These are phyloP conservation scores for Fusarium buxicola DNA, from an alignment of 2,329 filamentous ascomycete genomes.

Conservation along the genomic window DNA sequence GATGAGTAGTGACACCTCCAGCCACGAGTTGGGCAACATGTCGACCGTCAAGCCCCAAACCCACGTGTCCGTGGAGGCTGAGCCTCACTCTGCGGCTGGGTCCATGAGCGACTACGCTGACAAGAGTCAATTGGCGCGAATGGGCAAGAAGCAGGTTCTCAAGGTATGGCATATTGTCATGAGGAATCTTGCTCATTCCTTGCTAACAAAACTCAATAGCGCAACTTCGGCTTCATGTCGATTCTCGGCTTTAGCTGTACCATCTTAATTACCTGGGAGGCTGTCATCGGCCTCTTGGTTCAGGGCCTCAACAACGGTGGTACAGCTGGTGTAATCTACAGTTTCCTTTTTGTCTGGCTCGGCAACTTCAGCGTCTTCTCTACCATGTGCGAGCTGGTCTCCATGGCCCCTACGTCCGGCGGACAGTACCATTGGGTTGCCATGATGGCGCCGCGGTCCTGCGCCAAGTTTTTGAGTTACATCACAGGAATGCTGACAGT, in stretches of 20 bases:
- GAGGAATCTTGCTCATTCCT: background rate
- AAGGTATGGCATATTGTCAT: conserved; percentile 27
- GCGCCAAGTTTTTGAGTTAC: conserved; percentile 67
- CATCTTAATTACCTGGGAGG: conserved; percentile 66
- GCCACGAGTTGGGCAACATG: conserved; percentile 43
- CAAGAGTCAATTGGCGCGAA: conserved; percentile 42
- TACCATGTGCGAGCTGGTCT: conserved; percentile 55
- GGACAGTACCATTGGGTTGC: conserved; percentile 73
- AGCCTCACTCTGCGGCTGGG: conserved; percentile 32
- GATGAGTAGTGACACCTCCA: conserved; percentile 38
- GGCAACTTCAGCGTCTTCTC: conserved; percentile 59
- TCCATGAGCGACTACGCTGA: conserved; percentile 35
- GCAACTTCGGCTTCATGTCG: conserved; percentile 62
- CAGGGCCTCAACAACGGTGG: conserved; percentile 61
- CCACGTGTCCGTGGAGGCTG: conserved; percentile 20
- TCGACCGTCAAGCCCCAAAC: conserved; percentile 28
- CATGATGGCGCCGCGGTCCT: conserved; percentile 59
- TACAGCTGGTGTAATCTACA: conserved; percentile 64
- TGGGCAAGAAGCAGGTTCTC: conserved; percentile 48
- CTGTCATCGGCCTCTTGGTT: conserved; percentile 49
- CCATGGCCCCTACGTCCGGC: conserved; percentile 62
- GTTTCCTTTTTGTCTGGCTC: conserved; percentile 60
- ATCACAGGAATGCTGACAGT: conserved; percentile 61
- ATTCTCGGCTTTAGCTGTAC: conserved; percentile 66
- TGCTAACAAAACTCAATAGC: conserved; percentile 42